Conservation (phyloP, 1,284 basidiomycete genomes). For the Porodaedalea pini region DNA sequence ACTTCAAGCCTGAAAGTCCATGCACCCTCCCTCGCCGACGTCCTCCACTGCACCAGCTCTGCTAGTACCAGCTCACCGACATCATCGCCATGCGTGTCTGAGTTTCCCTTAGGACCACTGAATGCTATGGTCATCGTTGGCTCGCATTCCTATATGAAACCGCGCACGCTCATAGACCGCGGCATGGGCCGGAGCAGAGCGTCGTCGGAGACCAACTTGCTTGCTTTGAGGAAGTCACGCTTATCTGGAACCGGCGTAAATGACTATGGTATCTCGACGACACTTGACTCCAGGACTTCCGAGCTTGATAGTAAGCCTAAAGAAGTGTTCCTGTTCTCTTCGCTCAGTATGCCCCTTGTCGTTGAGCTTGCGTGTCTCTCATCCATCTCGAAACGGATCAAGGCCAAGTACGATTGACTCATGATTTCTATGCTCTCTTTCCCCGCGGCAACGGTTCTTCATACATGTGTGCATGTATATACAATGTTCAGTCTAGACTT, state of each 20-base stretch:
- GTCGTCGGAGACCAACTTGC: not conserved
- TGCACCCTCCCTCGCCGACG: too few species aligned
- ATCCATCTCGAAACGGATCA: not conserved
- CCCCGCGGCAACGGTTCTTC: not conserved
- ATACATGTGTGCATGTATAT: not conserved
- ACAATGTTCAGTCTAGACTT: too few species aligned
- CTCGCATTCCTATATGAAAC: too few species aligned
- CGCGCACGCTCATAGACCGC: not conserved
- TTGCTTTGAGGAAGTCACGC: not conserved
- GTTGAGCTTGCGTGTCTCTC: conserved; percentile 12
- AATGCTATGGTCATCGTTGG: not conserved
- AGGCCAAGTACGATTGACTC: not conserved
- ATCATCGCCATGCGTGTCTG: not conserved
- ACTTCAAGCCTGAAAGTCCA: conserved; percentile 8
- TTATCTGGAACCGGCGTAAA: too few species aligned
- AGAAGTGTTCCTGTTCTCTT: not conserved
- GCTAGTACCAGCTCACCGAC: not conserved
- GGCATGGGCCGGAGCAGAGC: not conserved
- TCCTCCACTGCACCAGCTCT: too few species aligned
- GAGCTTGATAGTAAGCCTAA: not conserved
- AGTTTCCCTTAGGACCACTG: not conserved
- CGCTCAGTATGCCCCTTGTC: conserved; percentile 6
- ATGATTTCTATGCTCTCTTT: not conserved
- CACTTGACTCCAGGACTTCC: too few species aligned
- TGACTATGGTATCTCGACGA: too few species aligned